Percentiles rank a stretch among this genome's conserved stretches.
These are phyloP conservation scores for Linaria vulgaris DNA, from an alignment of 257 asterid species.

Conservation along the genomic window DNA sequence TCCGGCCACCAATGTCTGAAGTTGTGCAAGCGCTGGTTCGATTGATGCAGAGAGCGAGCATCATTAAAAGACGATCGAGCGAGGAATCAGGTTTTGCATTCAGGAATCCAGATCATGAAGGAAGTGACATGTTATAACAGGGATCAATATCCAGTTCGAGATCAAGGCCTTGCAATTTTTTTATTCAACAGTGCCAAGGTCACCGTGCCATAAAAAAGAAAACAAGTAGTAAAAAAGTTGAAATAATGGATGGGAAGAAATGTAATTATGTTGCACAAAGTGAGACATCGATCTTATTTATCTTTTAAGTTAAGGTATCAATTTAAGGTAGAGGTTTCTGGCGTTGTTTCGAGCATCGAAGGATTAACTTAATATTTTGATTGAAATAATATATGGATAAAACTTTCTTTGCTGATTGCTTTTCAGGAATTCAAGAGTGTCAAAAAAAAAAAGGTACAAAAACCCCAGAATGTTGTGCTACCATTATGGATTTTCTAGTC, in stretches of 20 bases:
- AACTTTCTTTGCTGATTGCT: too few relatives aligned
- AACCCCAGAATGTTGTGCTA: too few relatives aligned
- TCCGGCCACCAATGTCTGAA: slow-evolving; percentile 97
- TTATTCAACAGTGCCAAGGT: slow-evolving; percentile 42
- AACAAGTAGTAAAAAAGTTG: background rate
- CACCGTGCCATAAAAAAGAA: background rate
- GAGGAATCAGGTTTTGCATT: slow-evolving; percentile 75
- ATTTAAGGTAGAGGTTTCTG: background rate
- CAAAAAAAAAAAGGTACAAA: too few relatives aligned
- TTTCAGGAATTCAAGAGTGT: too few relatives aligned
- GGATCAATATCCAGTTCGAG: background rate
- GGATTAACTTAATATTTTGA: too few relatives aligned
- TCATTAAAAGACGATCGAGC: slow-evolving; percentile 59
- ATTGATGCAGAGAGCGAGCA: slow-evolving; percentile 85
- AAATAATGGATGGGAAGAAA: slow-evolving; percentile 25
- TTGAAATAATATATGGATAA: too few relatives aligned
- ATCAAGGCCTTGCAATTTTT: slow-evolving; percentile 53
- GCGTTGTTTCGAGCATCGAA: too few relatives aligned
- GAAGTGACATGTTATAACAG: slow-evolving; percentile 51
- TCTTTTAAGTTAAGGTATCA: slow-evolving; percentile 23
- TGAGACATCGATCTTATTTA: slow-evolving; percentile 12
- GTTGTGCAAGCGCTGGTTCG: slow-evolving; percentile 94
- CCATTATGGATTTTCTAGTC: too few relatives aligned
- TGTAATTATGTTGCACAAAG: slow-evolving; percentile 38
- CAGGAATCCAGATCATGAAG: slow-evolving; percentile 68